These are phyloP conservation scores for Suillus discolor DNA, from an alignment of 768 basidiomycete species.

Conservation along the genomic window DNA sequence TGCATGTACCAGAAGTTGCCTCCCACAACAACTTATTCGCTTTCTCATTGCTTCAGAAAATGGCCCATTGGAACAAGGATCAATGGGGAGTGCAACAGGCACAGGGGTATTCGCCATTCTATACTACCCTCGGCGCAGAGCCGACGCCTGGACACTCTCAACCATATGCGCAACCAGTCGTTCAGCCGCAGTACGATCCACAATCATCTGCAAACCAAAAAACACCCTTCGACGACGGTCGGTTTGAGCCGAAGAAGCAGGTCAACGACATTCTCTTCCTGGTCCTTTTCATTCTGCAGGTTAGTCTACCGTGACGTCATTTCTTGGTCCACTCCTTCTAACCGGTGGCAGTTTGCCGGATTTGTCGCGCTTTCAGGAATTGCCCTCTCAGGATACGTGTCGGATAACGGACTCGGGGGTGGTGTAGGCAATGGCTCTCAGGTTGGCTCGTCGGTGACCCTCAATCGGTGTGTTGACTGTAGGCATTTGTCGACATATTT, in stretches of 20 bases:
- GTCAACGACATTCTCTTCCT: conserved; percentile 76
- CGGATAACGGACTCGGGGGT: conserved; percentile 68
- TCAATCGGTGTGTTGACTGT: conserved; percentile 56
- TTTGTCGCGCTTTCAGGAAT: conserved; percentile 71
- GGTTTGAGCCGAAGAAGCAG: conserved; percentile 68
- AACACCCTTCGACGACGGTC: conserved; percentile 58
- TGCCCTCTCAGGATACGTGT: conserved; percentile 62
- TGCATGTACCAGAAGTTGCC: neutral
- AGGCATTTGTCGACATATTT: neutral
- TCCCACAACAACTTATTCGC: neutral
- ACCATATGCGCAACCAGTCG: conserved; percentile 27
- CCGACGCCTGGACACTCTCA: conserved; percentile 25
- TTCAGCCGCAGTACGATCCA: conserved; percentile 25
- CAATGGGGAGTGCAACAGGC: conserved; percentile 22
- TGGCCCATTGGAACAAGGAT: conserved; percentile 22
- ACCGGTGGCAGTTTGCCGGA: conserved; percentile 60
- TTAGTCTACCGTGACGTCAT: conserved; percentile 32
- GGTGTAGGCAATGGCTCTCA: conserved; percentile 57
- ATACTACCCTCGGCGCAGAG: conserved; percentile 2
- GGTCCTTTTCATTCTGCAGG: conserved; percentile 71
- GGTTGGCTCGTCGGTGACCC: conserved; percentile 58
- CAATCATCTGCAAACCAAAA: conserved; percentile 41
- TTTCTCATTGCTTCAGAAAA: neutral
- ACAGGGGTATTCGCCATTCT: conserved; percentile 14
- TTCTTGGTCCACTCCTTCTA: neutral